Percentiles rank a stretch among this genome's conserved stretches.
Conservation (phyloP, 345 rosid genomes). For the Lepidium aucheri region DNA sequence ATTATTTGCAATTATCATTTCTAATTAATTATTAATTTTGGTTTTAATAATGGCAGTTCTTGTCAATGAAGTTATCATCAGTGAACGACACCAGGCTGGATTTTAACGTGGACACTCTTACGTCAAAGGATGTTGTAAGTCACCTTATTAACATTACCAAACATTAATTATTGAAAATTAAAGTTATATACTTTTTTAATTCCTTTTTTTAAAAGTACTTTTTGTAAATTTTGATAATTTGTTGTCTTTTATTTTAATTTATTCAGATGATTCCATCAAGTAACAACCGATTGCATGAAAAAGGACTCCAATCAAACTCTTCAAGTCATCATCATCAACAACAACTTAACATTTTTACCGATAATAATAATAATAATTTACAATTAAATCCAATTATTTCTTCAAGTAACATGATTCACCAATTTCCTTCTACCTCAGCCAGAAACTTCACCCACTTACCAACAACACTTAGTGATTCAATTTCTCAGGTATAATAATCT, state of each 20-base stretch:
- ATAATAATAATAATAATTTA: conserved; percentile 22
- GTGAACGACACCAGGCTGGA: conserved; percentile 70
- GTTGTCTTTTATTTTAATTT: conserved; percentile 26
- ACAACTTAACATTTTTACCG: background rate
- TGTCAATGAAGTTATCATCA: conserved; percentile 94
- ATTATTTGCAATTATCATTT: background rate
- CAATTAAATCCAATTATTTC: conserved; percentile 30
- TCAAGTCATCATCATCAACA: conserved; percentile 19
- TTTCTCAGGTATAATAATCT: conserved; percentile 37
- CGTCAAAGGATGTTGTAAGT: conserved; percentile 74
- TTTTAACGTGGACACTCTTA: conserved; percentile 45
- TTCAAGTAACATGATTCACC: conserved; percentile 26
- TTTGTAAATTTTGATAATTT: background rate
- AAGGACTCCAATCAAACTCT: conserved; percentile 42
- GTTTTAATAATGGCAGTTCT: conserved; percentile 47
- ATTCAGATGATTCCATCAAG: conserved; percentile 25
- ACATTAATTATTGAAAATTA: background rate
- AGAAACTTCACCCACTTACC: conserved; percentile 36
- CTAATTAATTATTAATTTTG: background rate
- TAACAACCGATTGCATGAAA: conserved; percentile 38
- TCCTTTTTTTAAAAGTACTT: conserved; percentile 5
- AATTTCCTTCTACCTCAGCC: conserved; percentile 5
- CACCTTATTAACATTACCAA: conserved; percentile 20
- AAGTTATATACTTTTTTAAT: no score
- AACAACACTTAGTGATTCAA: conserved; percentile 36